A percentile compares a stretch with the other conserved stretches of the same genome.
phyloP scores from a whole-genome alignment of 2,329 filamentous ascomycete species.

The Pyrenophora graminea region DNA sequence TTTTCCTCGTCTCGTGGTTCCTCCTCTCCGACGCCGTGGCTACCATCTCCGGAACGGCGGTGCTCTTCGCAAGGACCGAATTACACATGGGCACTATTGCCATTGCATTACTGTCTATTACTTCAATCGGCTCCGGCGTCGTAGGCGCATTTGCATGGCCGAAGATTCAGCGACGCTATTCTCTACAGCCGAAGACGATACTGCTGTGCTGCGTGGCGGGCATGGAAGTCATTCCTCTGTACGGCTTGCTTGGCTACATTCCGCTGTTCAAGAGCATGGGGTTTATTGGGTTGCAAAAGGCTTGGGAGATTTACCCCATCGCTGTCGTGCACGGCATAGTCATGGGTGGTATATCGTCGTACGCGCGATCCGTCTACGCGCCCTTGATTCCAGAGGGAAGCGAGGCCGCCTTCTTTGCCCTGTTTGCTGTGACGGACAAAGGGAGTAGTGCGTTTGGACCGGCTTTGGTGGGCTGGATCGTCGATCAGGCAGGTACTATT shows the following conservation, averaged over 20 bases:
- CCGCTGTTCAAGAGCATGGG: conserved; percentile 74
- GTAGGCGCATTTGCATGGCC: conserved; percentile 87
- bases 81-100: conserved; percentile 85
- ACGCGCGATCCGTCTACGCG: conserved; percentile 87
- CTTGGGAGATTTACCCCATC: conserved; percentile 91
- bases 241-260: conserved; percentile 82
- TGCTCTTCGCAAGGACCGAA: conserved; percentile 89
- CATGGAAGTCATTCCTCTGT: conserved; percentile 87
- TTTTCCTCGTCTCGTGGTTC: conserved; percentile 87
- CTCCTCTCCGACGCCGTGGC: conserved; percentile 89
- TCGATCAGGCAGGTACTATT: conserved; percentile 62
- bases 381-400: conserved; percentile 89
- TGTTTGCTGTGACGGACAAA: conserved; percentile 96
- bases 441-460: conserved; percentile 89
- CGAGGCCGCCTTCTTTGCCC: conserved; percentile 89
- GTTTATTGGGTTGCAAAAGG: conserved; percentile 77
- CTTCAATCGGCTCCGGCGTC: conserved; percentile 83
- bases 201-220: conserved; percentile 82
- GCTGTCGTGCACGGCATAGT: conserved; percentile 87
- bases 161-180: conserved; percentile 68
- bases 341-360: conserved; percentile 82
- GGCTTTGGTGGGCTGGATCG: conserved; percentile 85
- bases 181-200: conserved; percentile 75
- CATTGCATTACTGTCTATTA: conserved; percentile 85
- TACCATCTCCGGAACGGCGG: conserved; percentile 90